Evolutionary conservation across 768 basidiomycete genomes (phyloP), one percentile per base, ranked within the genome.

Genomic region (Porpolomopsis calyptriformis): DNA sequence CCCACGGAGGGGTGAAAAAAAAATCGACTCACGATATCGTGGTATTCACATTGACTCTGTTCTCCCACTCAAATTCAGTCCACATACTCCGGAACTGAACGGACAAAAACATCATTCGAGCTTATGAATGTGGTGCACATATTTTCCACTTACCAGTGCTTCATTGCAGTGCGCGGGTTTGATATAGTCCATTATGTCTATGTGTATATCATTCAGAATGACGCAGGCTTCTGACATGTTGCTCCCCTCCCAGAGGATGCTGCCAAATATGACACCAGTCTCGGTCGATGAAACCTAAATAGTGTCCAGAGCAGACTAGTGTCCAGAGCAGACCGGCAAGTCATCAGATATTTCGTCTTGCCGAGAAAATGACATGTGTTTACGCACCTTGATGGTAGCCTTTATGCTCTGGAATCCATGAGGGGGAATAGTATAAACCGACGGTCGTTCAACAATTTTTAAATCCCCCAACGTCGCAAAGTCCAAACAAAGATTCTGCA

Each of bases 11-110:
- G 18, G 16, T 50, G 40, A 43, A 24, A 45, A 20, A 31, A 47
- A 16, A 19, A n/a, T 34, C 52, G 24, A 77, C 86, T 55, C 66
- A 88, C 85, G 82, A 76, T 63, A 93, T 78, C 19, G 78, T 65
- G 38, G 82, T 86, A 53, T 81, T 82, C 45, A 97, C 88, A 58
- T 97, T 97, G 46, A 98, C 94, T 55, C 93, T 78, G 68, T 99
- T 99, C 74, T 99, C 94, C 94, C 94, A 99, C 63, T 99, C 94
- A 57, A 99, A 99, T 64, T 98, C 96, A 22, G 93, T 99, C 94
- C 94, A 96, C 91, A 94, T 94, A 62, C 79, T 88, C 25, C 94
- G 79, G 79, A 94, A 94, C 85, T 93, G 31, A 20, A n/a, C 10
- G 42, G n/a, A 20, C 31, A 25, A n/a, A n/a, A n/a, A n/a, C n/a